These are phyloP conservation scores for Pichia pseudocactophila DNA, from an alignment of 805 yeast genomes.

Conservation along the genomic window DNA sequence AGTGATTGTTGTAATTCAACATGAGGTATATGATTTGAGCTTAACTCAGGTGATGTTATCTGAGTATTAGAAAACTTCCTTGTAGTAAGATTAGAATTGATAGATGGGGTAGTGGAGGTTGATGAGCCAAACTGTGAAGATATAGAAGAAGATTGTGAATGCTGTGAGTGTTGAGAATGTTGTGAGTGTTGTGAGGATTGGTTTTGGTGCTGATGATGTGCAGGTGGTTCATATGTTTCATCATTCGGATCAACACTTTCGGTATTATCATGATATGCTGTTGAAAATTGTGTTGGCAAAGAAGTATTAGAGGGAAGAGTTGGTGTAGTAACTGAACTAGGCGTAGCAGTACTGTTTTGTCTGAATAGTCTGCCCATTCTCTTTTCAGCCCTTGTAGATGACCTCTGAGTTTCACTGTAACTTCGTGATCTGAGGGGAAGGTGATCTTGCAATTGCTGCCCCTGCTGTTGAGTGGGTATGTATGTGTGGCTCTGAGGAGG, in stretches of 20 bases:
- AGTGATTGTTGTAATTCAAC: background rate
- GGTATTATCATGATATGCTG: background rate
- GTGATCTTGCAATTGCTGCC: no score
- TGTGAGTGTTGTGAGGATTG: background rate
- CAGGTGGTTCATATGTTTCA: background rate
- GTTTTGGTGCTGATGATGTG: slow-evolving; percentile 3
- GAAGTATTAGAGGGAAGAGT: background rate
- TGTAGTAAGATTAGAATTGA: slow-evolving; percentile 5
- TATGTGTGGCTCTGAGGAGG: no score
- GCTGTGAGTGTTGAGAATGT: background rate
- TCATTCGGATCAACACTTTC: background rate
- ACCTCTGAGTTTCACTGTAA: slow-evolving; percentile 23
- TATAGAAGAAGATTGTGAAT: slow-evolving; percentile 12
- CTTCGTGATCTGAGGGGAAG: slow-evolving; percentile 19
- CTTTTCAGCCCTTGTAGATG: slow-evolving; percentile 26
- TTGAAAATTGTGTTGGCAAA: no score
- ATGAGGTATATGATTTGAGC: no score
- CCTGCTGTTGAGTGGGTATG: no score
- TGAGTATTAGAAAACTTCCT: slow-evolving; percentile 11
- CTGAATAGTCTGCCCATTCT: slow-evolving; percentile 28
- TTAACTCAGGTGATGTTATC: background rate
- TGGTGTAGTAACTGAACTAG: slow-evolving; percentile 9
- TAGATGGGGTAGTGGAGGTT: slow-evolving; percentile 6
- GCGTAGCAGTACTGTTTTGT: slow-evolving; percentile 12
- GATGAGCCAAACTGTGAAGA: slow-evolving; percentile 11